A percentile compares a stretch with the other conserved stretches of the same genome.
Evolutionary conservation across 2,329 filamentous ascomycete genomes (phyloP).

Genomic region (Waltergamsia citrina): DNA sequence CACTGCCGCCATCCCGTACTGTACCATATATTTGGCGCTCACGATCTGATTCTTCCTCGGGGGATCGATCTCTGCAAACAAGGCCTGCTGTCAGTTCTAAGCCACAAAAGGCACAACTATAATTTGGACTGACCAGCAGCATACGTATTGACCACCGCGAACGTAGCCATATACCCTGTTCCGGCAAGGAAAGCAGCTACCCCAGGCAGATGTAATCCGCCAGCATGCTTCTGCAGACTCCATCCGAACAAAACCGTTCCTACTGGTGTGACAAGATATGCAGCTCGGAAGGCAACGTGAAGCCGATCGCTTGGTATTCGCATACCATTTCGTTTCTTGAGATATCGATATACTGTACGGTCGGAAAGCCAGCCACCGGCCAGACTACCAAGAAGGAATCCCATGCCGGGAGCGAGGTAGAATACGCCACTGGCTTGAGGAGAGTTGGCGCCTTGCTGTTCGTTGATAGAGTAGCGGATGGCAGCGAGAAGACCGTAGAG

Average conservation of each 20-base stretch:
- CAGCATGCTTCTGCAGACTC: conserved; percentile 18
- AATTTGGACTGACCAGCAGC: too few species aligned
- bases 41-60: too few species aligned
- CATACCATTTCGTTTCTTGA: conserved; percentile 20
- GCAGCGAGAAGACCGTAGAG: conserved; percentile 48
- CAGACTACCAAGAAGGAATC: conserved; percentile 56
- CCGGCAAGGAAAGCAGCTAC: conserved; percentile 3
- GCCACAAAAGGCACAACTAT: too few species aligned
- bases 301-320: conserved; percentile 19
- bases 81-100: too few species aligned
- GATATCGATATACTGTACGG: conserved; percentile 26
- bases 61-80: too few species aligned
- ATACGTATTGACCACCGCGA: too few species aligned
- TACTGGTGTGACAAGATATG: conserved; percentile 20
- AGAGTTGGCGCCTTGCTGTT: conserved; percentile 52
- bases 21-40: too few species aligned
- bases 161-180: conserved; percentile 17
- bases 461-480: conserved; percentile 60
- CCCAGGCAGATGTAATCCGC: conserved; percentile 23
- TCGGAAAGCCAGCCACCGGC: conserved; percentile 45
- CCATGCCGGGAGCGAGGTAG: conserved; percentile 59
- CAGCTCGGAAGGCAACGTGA: conserved; percentile 16
- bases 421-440: conserved; percentile 57
- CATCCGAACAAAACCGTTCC: conserved; percentile 23
- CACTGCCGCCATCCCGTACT: too few species aligned